phyloP scores from a whole-genome alignment of 1,139 yeast genomes.

The Suhomyces choctaworum region DNA sequence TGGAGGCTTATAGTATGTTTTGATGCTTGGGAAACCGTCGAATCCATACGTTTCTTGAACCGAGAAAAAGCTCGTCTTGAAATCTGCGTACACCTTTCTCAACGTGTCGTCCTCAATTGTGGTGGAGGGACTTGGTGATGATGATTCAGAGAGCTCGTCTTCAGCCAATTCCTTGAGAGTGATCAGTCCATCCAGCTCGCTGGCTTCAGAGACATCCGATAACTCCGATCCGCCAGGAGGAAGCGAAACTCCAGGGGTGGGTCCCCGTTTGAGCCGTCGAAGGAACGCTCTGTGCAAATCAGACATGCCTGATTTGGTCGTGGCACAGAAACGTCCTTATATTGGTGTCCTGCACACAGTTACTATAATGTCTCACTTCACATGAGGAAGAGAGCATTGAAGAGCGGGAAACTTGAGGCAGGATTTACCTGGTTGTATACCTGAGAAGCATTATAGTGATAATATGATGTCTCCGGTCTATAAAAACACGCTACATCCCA shows the following conservation, averaged over 20 bases:
- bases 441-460: no score
- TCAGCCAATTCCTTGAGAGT: constrained; percentile 7
- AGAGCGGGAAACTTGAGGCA: no score
- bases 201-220: constrained; percentile 1
- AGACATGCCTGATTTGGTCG: no score
- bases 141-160: constrained; percentile 1
- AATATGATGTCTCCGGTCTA: no score
- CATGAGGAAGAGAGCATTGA: no score
- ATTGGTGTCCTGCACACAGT: no score
- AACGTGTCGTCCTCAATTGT: constrained; percentile 4
- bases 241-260: constrained; percentile 1
- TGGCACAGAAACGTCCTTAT: no score
- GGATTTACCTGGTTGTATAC: no score
- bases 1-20: constrained; percentile 65
- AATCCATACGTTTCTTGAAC: constrained; percentile 10
- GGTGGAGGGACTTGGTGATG: constrained; percentile 1
- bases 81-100: no score
- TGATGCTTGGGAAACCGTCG: constrained; percentile 28
- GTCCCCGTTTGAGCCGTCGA: constrained; percentile 5
- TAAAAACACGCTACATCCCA: no score
- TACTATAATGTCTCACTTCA: no score
- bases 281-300: constrained; percentile 15
- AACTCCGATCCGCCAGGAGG: constrained; percentile 1
- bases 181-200: background rate
- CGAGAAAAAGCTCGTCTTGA: constrained; percentile 11